These are phyloP conservation scores for Xylaria sp. DNA, from an alignment of 2,329 filamentous ascomycete species.

Conservation along the genomic window DNA sequence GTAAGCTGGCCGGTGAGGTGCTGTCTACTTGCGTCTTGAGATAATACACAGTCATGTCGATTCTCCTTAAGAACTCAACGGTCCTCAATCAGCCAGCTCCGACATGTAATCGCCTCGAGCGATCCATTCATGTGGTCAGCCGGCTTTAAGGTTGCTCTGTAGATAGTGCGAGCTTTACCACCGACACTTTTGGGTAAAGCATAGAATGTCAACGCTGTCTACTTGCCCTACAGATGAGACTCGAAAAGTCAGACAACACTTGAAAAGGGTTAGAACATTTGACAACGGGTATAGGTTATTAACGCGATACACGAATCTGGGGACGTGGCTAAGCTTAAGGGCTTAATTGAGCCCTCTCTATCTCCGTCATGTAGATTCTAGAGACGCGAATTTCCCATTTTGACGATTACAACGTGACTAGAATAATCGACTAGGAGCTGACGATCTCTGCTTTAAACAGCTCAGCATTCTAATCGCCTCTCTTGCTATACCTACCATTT, in stretches of 20 bases:
- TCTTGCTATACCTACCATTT: slow-evolving; percentile 23
- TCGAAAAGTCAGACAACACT: slow-evolving; percentile 14
- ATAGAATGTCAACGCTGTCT: slow-evolving; percentile 15
- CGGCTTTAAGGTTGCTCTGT: too few species aligned
- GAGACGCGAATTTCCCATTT: slow-evolving; percentile 24
- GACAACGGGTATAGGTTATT: slow-evolving; percentile 22
- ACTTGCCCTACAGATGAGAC: slow-evolving; percentile 24
- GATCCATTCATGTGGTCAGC: slow-evolving; percentile 18
- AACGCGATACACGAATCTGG: slow-evolving; percentile 16
- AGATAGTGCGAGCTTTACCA: slow-evolving; percentile 18
- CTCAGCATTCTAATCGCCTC: slow-evolving; percentile 25
- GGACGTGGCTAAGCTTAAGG: slow-evolving; percentile 17
- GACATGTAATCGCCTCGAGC: slow-evolving; percentile 23
- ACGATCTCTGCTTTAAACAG: slow-evolving; percentile 20
- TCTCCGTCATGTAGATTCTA: slow-evolving; percentile 25
- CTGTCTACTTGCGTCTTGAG: not conserved
- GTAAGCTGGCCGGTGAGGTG: not conserved
- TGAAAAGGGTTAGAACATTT: slow-evolving; percentile 12
- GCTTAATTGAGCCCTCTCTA: slow-evolving; percentile 20
- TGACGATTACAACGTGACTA: slow-evolving; percentile 23
- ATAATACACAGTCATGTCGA: slow-evolving; percentile 1
- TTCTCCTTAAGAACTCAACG: slow-evolving; percentile 4
- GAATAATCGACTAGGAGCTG: slow-evolving; percentile 24
- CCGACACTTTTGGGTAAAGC: slow-evolving; percentile 21
- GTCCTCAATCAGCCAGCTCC: not conserved